phyloP scores from a whole-genome alignment of 1,284 basidiomycete species.

The Microbotryomycetes sp. region DNA sequence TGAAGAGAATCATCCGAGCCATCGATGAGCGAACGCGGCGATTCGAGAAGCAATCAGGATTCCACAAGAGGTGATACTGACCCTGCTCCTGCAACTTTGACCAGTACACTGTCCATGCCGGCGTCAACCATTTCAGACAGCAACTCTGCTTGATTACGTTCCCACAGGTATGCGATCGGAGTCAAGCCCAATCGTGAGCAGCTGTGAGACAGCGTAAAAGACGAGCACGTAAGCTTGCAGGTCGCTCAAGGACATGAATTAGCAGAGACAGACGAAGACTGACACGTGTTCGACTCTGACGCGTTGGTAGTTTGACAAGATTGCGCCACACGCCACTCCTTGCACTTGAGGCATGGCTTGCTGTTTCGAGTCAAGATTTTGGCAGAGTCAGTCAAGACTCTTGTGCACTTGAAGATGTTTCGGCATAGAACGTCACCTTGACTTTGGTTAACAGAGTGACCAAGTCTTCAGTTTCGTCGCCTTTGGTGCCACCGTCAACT shows the following conservation, averaged over 20 bases:
- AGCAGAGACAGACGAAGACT: background rate
- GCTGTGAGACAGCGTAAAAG: conserved; percentile 44
- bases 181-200: conserved; percentile 74
- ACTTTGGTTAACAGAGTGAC: conserved; percentile 68
- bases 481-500: conserved; percentile 15
- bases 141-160: conserved; percentile 75
- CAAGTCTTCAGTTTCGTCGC: conserved; percentile 94
- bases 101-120: conserved; percentile 74
- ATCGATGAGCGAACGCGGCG: background rate
- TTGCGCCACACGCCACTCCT: conserved; percentile 90
- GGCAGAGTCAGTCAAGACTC: too few relatives aligned
- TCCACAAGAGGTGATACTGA: background rate
- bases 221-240: background rate
- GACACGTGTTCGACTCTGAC: conserved; percentile 95
- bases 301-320: conserved; percentile 94
- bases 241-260: background rate
- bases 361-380: conserved; percentile 47
- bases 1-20: background rate
- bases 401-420: background rate
- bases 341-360: conserved; percentile 69
- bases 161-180: conserved; percentile 88
- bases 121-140: conserved; percentile 78
- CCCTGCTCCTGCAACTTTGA: conserved; percentile 96
- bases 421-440: conserved; percentile 52
- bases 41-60: conserved; percentile 50